A percentile compares a stretch with the other conserved stretches of the same genome.
Conservation (phyloP, 768 basidiomycete species). For the Tulasnella sp. region DNA sequence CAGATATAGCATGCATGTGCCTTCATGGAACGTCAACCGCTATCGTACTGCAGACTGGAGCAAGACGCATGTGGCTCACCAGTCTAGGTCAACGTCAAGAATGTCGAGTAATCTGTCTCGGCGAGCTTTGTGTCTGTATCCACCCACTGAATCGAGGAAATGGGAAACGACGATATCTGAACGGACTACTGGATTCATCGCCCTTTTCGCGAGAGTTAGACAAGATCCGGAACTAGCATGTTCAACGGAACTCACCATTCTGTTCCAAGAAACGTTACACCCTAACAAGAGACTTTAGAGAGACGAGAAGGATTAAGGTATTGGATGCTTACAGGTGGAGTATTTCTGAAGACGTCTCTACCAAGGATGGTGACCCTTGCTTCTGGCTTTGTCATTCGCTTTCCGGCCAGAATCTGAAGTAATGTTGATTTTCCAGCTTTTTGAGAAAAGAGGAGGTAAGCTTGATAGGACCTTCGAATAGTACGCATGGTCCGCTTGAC, state of each 20-base stretch:
- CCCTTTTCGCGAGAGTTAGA: constrained; percentile 32
- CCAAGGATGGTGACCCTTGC: constrained; percentile 60
- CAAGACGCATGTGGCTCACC: constrained; percentile 21
- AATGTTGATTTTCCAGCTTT: constrained; percentile 94
- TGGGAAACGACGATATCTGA: constrained; percentile 83
- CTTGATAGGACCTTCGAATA: background rate
- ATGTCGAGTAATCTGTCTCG: constrained; percentile 79
- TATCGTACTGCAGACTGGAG: background rate
- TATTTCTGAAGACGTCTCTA: constrained; percentile 79
- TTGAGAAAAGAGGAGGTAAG: background rate
- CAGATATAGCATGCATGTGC: constrained; percentile 92
- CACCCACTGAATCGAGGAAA: constrained; percentile 95
- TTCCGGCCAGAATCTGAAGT: constrained; percentile 86
- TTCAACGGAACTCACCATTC: constrained; percentile 54
- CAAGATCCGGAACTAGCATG: background rate
- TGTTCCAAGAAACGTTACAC: constrained; percentile 80
- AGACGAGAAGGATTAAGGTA: constrained; percentile 13
- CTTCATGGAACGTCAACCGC: constrained; percentile 22
- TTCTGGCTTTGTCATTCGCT: constrained; percentile 46
- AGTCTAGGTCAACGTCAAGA: constrained; percentile 87
- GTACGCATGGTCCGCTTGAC: constrained; percentile 16
- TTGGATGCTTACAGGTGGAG: constrained; percentile 35
- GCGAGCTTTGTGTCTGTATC: constrained; percentile 82
- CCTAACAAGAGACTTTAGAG: constrained; percentile 27
- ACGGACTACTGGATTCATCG: constrained; percentile 92